These are phyloP conservation scores for Clausena lansium DNA, from an alignment of 345 rosid genomes.

Conservation along the genomic window DNA sequence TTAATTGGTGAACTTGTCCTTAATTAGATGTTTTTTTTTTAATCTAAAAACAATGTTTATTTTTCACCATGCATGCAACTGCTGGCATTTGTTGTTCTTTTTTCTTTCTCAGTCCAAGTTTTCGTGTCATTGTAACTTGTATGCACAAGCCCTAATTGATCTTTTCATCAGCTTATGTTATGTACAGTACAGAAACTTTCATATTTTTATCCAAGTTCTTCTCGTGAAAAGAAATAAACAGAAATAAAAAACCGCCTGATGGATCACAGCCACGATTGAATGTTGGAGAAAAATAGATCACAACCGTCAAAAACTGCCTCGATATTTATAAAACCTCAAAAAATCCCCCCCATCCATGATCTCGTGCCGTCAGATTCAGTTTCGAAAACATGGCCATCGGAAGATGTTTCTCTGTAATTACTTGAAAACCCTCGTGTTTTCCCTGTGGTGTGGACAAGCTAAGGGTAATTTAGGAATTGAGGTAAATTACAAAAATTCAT, in stretches of 20 bases:
- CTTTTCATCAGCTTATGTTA: no score
- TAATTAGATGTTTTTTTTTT: not conserved
- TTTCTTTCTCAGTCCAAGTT: not conserved
- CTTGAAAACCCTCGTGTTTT: conserved; percentile 7
- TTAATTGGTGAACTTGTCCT: not conserved
- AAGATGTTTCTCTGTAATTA: not conserved
- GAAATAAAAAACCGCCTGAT: not conserved
- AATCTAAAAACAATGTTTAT: not conserved
- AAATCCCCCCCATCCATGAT: no score
- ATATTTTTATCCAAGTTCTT: no score
- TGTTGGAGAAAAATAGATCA: conserved; percentile 19
- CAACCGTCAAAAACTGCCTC: conserved; percentile 21
- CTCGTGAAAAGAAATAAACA: no score
- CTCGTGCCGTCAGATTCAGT: conserved; percentile 37
- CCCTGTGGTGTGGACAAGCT: no score
- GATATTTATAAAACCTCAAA: no score
- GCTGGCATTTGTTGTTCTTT: not conserved
- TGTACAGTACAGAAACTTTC: no score
- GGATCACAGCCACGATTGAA: conserved; percentile 32
- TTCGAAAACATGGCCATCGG: conserved; percentile 44
- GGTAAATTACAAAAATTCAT: conserved; percentile 18
- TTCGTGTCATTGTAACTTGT: not conserved
- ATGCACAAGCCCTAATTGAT: no score
- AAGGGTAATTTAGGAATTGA: conserved; percentile 15
- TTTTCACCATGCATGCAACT: not conserved